Evolutionary conservation across 768 basidiomycete species (phyloP), one percentile per base, ranked within the genome.

Genomic region (Phanerochaete carnosa): DNA sequence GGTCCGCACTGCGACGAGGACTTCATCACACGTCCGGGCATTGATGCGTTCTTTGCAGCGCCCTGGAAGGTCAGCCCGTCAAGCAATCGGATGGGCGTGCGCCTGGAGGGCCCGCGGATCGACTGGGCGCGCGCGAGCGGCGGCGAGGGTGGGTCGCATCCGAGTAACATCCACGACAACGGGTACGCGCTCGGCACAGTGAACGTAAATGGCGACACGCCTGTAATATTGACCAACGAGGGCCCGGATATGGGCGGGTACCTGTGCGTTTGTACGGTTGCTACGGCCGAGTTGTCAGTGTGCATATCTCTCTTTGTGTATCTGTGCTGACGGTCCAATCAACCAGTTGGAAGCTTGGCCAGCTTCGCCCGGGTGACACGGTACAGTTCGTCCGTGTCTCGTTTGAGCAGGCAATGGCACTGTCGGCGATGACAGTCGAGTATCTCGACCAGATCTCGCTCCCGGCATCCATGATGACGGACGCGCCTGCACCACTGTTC

Each of bases 201-300:
- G 60, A 87, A 88, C 64, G 59, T 87, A 55, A 89, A 89, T 64
- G 87, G 87, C 1, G 87, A 89, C 66, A 87, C 85, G 0, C 87
- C 88, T 0, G 84, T 88, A 1, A 81, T 88, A n/a, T 71, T 88
- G 54, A 78, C 79, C 3, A 77, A 79, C 28, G 88, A 88, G 66
- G 83, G 83, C 0, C 85, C 85, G 0, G 83, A 84, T 68, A 84
- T 84, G 79, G 85, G 85, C 6, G 86, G 85, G 1, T 85, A 87
- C 55, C 67, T 86, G 13, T 87, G 84, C 64, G 55, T 80, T 22
- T 84, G 82, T 59, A 83, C 85, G 0, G 75, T 86, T 2, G 77
- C 79, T 4, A 74, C 78, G 2, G 76, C 74, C 0, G 84, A 87
- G 19, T 65, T 80, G 85, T 85, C n/a, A n/a, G 63, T 55, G 80